Evolutionary conservation across 257 asterid genomes (phyloP), one percentile per base, ranked within the genome.

Genomic region (Ilex aquifolium): DNA sequence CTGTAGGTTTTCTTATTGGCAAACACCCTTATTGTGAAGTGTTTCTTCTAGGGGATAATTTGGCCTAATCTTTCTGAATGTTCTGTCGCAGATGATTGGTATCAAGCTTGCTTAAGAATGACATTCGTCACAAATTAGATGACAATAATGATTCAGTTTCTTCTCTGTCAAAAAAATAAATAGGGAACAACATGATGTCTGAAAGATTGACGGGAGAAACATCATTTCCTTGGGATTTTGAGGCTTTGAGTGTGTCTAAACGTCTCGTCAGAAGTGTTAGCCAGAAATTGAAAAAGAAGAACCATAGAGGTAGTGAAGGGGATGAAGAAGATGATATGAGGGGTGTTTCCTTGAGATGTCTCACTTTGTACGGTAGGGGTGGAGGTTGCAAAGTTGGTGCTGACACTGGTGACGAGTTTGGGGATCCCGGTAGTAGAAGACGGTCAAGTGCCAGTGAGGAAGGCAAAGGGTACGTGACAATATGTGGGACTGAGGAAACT

Each of bases 381-480:
- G 95, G 97, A 48, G 99, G 97, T 59, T 93, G 99, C 85, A 90
- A 80, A 83, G 97, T 93, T 36, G 86, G 90, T 58, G 97, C 95
- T 44, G 96, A 93, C 62, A 84, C 79, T 29, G 79, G 90, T 11
- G 97, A 87, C 62, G 95, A 87, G 46, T 58, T 64, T 27, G 88
- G 79, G 60, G 88, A 84, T 59, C 78, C 74, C 2, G 59, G 83
- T 16, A 77, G 74, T 63, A 72, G 95, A 69, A 85, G 95, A 62
- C 72, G 87, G 39, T 90, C 88, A 5, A 87, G 78, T 76, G 82
- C 86, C 2, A 82, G 85, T 63, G 96, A 83, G 65, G 97, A 83
- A 59, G 86, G 76, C 6, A 89, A 81, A 78, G 79, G 78, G 14
- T 80, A 77, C 40, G 30, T 65, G 10, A 29, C 76, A 1, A 71